phyloP scores from a whole-genome alignment of 441 rosid genomes.

The Pelargonium citronellum region DNA sequence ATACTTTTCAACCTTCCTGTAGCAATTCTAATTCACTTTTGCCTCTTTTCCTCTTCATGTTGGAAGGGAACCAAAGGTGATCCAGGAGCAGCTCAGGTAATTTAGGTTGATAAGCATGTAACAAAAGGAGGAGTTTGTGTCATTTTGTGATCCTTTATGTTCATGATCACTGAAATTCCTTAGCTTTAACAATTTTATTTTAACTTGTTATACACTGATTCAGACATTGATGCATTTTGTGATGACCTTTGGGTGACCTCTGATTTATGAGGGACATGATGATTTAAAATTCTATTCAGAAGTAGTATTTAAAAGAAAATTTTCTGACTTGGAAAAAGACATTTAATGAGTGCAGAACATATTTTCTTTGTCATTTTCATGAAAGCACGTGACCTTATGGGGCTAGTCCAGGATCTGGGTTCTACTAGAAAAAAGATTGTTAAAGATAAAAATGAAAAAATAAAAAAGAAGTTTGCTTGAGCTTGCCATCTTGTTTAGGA shows the following conservation, averaged over 20 bases:
- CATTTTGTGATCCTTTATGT: neutral
- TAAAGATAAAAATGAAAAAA: no score
- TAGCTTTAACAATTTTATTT: neutral
- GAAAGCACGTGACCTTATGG: neutral
- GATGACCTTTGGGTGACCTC: conserved; percentile 2
- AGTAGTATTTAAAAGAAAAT: neutral
- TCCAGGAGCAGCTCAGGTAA: no score
- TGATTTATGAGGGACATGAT: neutral
- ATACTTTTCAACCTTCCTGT: no score
- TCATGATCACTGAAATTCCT: neutral
- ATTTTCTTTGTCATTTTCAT: neutral
- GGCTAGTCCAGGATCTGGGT: neutral
- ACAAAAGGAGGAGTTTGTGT: neutral
- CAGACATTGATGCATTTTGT: neutral
- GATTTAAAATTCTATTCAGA: neutral
- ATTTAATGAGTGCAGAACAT: neutral
- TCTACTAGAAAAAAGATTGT: neutral
- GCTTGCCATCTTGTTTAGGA: no score
- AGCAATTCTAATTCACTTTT: no score
- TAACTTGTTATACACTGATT: neutral
- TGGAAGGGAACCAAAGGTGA: no score
- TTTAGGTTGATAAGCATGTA: no score
- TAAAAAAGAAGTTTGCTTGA: no score
- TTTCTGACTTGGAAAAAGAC: neutral
- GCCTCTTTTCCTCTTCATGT: no score